phyloP scores from a whole-genome alignment of 495 filamentous ascomycete species.

The Clavariopsis aquatica region DNA sequence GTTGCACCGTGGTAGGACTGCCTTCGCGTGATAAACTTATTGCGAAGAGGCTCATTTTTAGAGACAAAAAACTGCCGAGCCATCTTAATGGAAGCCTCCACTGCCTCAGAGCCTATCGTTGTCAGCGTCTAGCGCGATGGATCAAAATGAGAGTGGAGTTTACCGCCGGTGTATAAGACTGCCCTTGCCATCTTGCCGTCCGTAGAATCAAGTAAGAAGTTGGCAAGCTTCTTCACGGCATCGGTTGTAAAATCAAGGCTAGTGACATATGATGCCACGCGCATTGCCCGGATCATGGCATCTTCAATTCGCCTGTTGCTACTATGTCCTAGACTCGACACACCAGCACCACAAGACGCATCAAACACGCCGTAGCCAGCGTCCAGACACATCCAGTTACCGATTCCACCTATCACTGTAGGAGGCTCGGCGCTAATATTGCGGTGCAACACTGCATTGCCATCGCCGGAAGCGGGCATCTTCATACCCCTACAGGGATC shows the following conservation, averaged over 20 bases:
- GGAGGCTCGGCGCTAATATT: neutral
- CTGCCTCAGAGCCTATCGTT: conserved; percentile 15
- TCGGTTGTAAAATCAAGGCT: conserved; percentile 25
- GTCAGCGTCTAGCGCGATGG: neutral
- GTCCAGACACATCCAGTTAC: conserved; percentile 13
- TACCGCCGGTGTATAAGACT: conserved; percentile 62
- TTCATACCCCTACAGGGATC: neutral
- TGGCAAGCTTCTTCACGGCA: conserved; percentile 49
- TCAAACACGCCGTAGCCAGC: conserved; percentile 44
- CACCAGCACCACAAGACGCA: conserved; percentile 47
- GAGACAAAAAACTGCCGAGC: conserved; percentile 65
- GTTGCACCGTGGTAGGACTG: conserved; percentile 43
- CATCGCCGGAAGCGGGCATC: neutral
- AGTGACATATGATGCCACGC: conserved; percentile 27
- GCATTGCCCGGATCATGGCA: conserved; percentile 22
- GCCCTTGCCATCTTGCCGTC: conserved; percentile 43
- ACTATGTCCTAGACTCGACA: conserved; percentile 46
- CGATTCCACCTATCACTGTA: neutral
- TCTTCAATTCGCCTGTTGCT: conserved; percentile 36
- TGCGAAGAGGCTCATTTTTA: conserved; percentile 52
- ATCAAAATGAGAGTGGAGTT: neutral
- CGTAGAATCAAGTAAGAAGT: conserved; percentile 42
- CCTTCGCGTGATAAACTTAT: conserved; percentile 29
- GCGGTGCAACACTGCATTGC: conserved; percentile 3
- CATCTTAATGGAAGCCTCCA: conserved; percentile 59